phyloP scores from a whole-genome alignment of 2,329 filamentous ascomycete species.

The Massarina eburnea region DNA sequence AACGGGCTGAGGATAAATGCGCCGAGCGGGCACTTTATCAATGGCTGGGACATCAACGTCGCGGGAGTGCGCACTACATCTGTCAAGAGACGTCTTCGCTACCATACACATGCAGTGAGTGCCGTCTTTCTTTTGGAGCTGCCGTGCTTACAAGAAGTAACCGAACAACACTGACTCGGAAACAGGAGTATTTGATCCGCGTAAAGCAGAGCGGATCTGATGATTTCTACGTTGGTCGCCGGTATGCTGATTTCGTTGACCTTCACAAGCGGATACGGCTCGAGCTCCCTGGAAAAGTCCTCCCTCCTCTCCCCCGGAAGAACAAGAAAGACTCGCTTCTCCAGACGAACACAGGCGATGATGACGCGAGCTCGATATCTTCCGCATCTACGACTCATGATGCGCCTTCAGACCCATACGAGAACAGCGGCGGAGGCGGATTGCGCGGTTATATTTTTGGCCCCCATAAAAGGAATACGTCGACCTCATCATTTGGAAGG shows the following conservation, averaged over 20 bases:
- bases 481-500: conserved; percentile 41
- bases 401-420: conserved; percentile 42
- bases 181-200: conserved; percentile 82
- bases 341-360: conserved; percentile 58
- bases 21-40: conserved; percentile 88
- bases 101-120: conserved; percentile 87
- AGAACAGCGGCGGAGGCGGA: conserved; percentile 39
- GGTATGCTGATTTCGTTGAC: conserved; percentile 84
- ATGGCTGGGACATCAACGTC: conserved; percentile 97
- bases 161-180: conserved; percentile 5
- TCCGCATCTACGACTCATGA: conserved; percentile 70
- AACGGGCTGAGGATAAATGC: conserved; percentile 83
- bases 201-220: conserved; percentile 76
- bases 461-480: conserved; percentile 46
- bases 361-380: conserved; percentile 78
- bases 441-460: conserved; percentile 48
- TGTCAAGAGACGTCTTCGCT: conserved; percentile 81
- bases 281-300: conserved; percentile 86
- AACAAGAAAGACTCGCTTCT: conserved; percentile 77
- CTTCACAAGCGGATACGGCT: conserved; percentile 77
- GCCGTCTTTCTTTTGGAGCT: too few relatives aligned
- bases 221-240: conserved; percentile 77
- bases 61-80: conserved; percentile 80
- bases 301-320: conserved; percentile 86
- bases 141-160: neutral